These are phyloP conservation scores for Viola odorata DNA, from an alignment of 345 rosid species.

Conservation along the genomic window DNA sequence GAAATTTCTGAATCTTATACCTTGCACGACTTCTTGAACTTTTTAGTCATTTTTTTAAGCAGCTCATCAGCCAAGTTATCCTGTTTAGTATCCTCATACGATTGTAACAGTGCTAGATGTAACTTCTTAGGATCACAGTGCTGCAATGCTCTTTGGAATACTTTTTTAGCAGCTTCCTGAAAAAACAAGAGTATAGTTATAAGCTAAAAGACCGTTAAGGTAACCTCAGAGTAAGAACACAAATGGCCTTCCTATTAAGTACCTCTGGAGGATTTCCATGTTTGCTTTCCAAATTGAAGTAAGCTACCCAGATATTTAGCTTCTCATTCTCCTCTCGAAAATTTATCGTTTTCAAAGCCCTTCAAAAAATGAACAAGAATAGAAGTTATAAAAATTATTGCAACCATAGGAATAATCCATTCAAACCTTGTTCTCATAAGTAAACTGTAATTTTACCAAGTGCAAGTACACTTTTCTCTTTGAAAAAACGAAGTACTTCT, in stretches of 20 bases:
- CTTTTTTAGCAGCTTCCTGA: slow-evolving; percentile 78
- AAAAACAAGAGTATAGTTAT: slow-evolving; percentile 1
- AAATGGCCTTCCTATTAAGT: background rate
- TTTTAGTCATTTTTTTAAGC: slow-evolving; percentile 68
- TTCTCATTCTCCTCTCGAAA: slow-evolving; percentile 89
- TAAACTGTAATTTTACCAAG: background rate
- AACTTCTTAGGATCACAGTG: slow-evolving; percentile 79
- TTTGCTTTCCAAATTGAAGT: slow-evolving; percentile 88
- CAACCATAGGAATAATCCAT: background rate
- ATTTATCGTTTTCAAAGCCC: slow-evolving; percentile 87
- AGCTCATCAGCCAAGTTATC: slow-evolving; percentile 64
- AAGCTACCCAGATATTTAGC: slow-evolving; percentile 94
- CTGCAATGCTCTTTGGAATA: slow-evolving; percentile 85
- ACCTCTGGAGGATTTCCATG: slow-evolving; percentile 97
- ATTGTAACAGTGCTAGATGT: slow-evolving; percentile 68
- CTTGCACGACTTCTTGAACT: slow-evolving; percentile 94
- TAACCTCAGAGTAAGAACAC: too few species aligned
- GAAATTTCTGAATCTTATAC: slow-evolving; percentile 24
- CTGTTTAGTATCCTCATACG: slow-evolving; percentile 84
- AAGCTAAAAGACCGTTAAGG: too few species aligned
- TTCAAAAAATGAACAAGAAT: slow-evolving; percentile 23
- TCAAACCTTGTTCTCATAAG: background rate
- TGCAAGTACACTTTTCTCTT: background rate
- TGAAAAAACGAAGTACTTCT: background rate
- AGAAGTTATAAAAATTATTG: background rate